These are phyloP conservation scores for Talaromyces piceae DNA, from an alignment of 2,329 filamentous ascomycete species.

Conservation along the genomic window DNA sequence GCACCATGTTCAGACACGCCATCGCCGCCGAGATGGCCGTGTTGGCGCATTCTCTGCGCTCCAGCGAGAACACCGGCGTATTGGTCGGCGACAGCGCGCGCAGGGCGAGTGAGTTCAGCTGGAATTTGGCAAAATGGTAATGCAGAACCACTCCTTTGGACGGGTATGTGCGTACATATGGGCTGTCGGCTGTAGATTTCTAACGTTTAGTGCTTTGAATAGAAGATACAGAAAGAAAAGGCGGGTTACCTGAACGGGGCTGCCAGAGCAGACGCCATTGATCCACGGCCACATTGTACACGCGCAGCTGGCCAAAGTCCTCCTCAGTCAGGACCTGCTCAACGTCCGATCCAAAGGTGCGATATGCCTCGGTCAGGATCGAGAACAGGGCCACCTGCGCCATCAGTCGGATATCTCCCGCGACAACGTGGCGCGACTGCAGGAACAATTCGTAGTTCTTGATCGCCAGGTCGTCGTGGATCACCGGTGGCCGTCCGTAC, in stretches of 20 bases:
- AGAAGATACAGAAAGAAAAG: not conserved
- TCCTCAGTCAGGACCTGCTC: constrained; percentile 45
- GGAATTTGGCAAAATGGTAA: constrained; percentile 48
- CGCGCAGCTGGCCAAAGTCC: constrained; percentile 44
- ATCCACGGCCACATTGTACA: constrained; percentile 44
- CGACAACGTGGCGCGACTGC: constrained; percentile 44
- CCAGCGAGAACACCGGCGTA: constrained; percentile 36
- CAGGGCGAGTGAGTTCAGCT: constrained; percentile 41
- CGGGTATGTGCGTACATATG: constrained; percentile 43
- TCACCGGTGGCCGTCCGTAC: constrained; percentile 52
- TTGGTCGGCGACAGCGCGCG: constrained; percentile 37
- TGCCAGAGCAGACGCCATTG: constrained; percentile 47
- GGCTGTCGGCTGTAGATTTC: constrained; percentile 30
- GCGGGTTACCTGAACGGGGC: constrained; percentile 34
- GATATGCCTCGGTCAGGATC: constrained; percentile 51
- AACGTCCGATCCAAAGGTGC: constrained; percentile 51
- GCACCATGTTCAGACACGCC: constrained; percentile 39
- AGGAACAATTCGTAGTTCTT: constrained; percentile 52
- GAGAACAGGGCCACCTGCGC: constrained; percentile 53
- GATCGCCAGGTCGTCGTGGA: constrained; percentile 52
- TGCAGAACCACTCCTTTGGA: constrained; percentile 46
- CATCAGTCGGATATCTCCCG: constrained; percentile 50
- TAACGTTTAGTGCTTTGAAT: not conserved
- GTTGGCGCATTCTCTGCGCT: constrained; percentile 38
- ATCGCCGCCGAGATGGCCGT: constrained; percentile 43